These are phyloP conservation scores for Tricholoma furcatifolium DNA, from an alignment of 768 basidiomycete species.

Conservation along the genomic window DNA sequence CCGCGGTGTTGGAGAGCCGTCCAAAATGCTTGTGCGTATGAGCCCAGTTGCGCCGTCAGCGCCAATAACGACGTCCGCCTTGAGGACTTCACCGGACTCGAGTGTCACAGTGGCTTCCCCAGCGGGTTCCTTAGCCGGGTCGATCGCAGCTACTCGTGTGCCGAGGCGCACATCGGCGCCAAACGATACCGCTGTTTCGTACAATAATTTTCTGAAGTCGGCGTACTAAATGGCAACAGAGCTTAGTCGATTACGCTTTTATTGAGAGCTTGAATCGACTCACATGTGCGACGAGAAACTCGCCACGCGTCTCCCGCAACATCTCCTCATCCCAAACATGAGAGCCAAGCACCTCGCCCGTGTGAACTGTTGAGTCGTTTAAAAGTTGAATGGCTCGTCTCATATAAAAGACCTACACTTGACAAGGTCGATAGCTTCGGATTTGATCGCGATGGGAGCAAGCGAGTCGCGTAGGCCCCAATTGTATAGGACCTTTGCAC, in stretches of 20 bases:
- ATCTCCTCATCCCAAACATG: conserved; percentile 55
- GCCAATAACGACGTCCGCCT: conserved; percentile 53
- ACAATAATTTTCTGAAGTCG: conserved; percentile 50
- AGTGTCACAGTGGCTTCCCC: conserved; percentile 33
- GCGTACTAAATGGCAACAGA: conserved; percentile 35
- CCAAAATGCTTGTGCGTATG: conserved; percentile 17
- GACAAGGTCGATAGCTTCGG: conserved; percentile 21
- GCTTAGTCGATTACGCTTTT: not conserved
- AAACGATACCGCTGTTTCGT: conserved; percentile 39
- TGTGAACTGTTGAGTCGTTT: conserved; percentile 35
- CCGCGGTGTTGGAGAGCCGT: conserved; percentile 13
- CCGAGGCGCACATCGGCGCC: conserved; percentile 44
- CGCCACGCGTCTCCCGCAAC: conserved; percentile 41
- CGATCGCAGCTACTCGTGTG: conserved; percentile 27
- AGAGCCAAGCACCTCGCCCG: conserved; percentile 46
- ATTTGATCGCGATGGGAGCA: conserved; percentile 13
- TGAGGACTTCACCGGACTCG: conserved; percentile 39
- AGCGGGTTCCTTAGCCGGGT: conserved; percentile 23
- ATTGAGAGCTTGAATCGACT: conserved; percentile 18
- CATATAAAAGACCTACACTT: conserved; percentile 3
- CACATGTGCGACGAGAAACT: conserved; percentile 36
- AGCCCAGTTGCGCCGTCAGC: conserved; percentile 46
- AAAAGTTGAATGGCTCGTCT: not conserved
- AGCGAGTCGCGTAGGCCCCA: conserved; percentile 46
- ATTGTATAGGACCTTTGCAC: conserved; percentile 52